These are phyloP conservation scores for Myxozyma kluyveri DNA, from an alignment of 805 yeast species.

Conservation along the genomic window DNA sequence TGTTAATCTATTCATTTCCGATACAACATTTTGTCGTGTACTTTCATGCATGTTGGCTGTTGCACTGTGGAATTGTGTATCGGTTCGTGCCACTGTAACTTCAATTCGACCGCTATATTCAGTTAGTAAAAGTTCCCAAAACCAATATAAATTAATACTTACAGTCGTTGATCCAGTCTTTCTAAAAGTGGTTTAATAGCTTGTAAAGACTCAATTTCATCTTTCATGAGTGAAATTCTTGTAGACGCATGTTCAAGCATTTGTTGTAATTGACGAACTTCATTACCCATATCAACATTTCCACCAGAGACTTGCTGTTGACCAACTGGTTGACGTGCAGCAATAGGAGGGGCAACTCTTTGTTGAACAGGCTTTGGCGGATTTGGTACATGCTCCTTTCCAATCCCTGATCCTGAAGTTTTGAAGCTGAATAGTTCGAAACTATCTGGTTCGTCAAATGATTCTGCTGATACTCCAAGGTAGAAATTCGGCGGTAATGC, in stretches of 20 bases:
- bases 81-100: conserved; percentile 17
- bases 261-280: background rate
- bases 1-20: conserved; percentile 23
- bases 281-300: background rate
- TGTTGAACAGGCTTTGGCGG: background rate
- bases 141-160: conserved; percentile 2
- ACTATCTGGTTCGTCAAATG: conserved; percentile 27
- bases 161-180: conserved; percentile 24
- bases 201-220: conserved; percentile 24
- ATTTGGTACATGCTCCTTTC: background rate
- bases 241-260: background rate
- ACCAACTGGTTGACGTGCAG: background rate
- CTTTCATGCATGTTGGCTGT: conserved; percentile 26
- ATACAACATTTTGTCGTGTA: conserved; percentile 24
- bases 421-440: conserved; percentile 24
- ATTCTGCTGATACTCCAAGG: conserved; percentile 40
- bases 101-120: conserved; percentile 23
- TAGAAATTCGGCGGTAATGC: conserved; percentile 37
- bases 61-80: conserved; percentile 30
- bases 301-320: background rate
- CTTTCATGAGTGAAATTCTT: conserved; percentile 6
- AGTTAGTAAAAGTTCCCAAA: background rate
- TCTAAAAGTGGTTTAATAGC: conserved; percentile 22
- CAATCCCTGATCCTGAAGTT: conserved; percentile 22
- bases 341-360: background rate